phyloP scores from a whole-genome alignment of 257 asterid genomes.

The Capsicum pubescens region DNA sequence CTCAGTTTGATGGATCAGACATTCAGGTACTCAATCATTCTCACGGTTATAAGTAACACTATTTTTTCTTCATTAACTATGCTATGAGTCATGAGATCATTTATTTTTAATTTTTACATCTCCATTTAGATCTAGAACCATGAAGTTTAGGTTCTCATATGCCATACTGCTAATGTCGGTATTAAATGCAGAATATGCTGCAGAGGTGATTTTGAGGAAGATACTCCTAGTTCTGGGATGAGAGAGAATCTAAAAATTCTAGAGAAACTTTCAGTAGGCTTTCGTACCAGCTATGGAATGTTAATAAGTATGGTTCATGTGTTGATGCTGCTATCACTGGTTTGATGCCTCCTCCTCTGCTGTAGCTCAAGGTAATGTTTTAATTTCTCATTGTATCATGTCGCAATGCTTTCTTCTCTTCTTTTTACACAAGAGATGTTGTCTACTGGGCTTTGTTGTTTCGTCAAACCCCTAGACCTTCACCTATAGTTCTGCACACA shows the following conservation, averaged over 20 bases:
- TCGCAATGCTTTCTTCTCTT: conserved; percentile 20
- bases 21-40: background rate
- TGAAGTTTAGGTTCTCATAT: background rate
- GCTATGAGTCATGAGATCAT: background rate
- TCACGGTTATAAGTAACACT: background rate
- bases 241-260: conserved; percentile 45
- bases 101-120: background rate
- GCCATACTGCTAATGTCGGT: background rate
- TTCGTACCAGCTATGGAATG: conserved; percentile 89
- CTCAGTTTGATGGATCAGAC: no score
- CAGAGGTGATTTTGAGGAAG: conserved; percentile 63
- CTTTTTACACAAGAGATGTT: conserved; percentile 2
- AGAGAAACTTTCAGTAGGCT: conserved; percentile 57
- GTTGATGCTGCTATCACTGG: conserved; percentile 96
- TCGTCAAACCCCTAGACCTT: background rate
- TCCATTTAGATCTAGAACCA: background rate
- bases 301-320: conserved; percentile 83
- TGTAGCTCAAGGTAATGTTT: conserved; percentile 80
- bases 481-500: background rate
- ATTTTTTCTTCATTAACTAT: background rate
- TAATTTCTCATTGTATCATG: conserved; percentile 10
- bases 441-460: conserved; percentile 16
- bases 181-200: conserved; percentile 34
- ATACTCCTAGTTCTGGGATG: conserved; percentile 59
- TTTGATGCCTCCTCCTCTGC: conserved; percentile 94